Percentiles rank a stretch among this genome's conserved stretches.
Evolutionary conservation across 1,139 yeast species (phyloP).

Genomic region (Eremothecium gossypii): DNA sequence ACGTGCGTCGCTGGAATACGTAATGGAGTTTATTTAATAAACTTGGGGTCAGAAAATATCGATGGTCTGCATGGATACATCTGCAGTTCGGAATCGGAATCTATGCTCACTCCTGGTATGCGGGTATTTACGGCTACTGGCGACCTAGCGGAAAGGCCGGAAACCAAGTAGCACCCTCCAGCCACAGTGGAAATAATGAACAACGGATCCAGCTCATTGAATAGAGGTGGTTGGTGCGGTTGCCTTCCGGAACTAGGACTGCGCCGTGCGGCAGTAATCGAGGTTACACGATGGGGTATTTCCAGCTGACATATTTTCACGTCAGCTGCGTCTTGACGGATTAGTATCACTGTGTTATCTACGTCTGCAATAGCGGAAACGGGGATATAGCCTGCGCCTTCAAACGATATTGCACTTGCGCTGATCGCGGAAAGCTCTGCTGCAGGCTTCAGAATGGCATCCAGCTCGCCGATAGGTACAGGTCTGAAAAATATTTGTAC

Average conservation of each 20-base stretch:
- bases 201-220: conserved; percentile 5
- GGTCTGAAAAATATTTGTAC: background rate
- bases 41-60: too few species aligned
- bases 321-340: background rate
- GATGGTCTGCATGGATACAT: too few species aligned
- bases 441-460: background rate
- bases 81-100: background rate
- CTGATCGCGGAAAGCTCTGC: background rate
- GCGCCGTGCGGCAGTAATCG: background rate
- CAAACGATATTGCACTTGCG: background rate
- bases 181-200: conserved; percentile 11
- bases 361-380: background rate
- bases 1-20: too few species aligned
- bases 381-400: background rate
- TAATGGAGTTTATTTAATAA: too few species aligned
- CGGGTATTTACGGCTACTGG: too few species aligned
- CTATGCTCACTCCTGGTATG: conserved; percentile 1
- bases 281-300: background rate
- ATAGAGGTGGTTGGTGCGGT: background rate
- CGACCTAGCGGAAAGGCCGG: too few species aligned
- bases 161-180: conserved; percentile 10
- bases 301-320: background rate
- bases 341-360: background rate
- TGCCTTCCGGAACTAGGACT: background rate
- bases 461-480: background rate